A percentile compares a stretch with the other conserved stretches of the same genome.
Evolutionary conservation across 2,329 filamentous ascomycete genomes (phyloP).

Genomic region (Ceratocystis smalleyi): DNA sequence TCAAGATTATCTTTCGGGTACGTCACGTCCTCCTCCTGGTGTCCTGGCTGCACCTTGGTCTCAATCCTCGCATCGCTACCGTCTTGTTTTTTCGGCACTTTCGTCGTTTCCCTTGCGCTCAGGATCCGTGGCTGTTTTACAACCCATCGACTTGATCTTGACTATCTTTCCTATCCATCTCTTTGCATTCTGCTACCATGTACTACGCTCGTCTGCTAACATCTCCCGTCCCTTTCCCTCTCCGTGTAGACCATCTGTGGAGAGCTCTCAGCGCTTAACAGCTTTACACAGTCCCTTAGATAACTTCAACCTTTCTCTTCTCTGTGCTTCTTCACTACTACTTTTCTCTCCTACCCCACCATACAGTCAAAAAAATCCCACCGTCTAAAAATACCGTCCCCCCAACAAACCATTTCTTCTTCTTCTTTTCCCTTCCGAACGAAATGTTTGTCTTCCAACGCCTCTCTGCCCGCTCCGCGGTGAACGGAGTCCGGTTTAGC

Average conservation of each 20-base stretch:
- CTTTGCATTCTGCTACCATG: not conserved
- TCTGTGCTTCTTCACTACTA: slow-evolving; percentile 17
- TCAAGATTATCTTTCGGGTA: slow-evolving; percentile 71
- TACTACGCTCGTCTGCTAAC: slow-evolving; percentile 12
- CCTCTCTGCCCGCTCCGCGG: slow-evolving; percentile 26
- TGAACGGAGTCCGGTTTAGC: slow-evolving; percentile 26
- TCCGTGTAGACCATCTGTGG: slow-evolving; percentile 28
- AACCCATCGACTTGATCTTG: not conserved
- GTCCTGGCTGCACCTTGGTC: not conserved
- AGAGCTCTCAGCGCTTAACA: slow-evolving; percentile 23
- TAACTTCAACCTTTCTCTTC: slow-evolving; percentile 3
- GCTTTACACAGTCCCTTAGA: slow-evolving; percentile 17
- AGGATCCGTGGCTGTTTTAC: not conserved
- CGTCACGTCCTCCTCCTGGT: slow-evolving; percentile 29
- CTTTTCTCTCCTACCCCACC: slow-evolving; percentile 3
- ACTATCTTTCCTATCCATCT: not conserved
- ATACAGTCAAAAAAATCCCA: slow-evolving; percentile 2
- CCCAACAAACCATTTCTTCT: not conserved
- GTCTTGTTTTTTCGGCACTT: slow-evolving; percentile 12
- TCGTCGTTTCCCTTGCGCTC: not conserved
- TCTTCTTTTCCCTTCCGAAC: slow-evolving; percentile 13
- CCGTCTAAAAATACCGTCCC: not conserved
- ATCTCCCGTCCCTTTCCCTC: not conserved
- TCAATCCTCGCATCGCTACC: slow-evolving; percentile 6
- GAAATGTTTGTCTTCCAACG: slow-evolving; percentile 28